Evolutionary conservation across 306 rosid genomes (phyloP), one percentile per base, ranked within the genome.

Genomic region (Gleditsia sinensis): DNA sequence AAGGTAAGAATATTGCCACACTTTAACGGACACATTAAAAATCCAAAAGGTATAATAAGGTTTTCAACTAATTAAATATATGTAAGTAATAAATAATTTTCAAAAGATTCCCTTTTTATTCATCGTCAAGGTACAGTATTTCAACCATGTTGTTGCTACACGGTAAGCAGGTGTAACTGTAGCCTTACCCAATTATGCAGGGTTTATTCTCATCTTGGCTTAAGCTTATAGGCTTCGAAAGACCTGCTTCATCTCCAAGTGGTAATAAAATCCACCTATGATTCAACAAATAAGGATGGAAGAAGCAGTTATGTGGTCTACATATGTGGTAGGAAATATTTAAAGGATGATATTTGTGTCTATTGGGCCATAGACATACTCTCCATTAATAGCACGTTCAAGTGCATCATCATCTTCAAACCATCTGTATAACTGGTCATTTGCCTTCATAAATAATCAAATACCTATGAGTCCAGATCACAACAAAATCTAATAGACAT

Each of bases 361-460:
- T 39, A 73, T 43, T 20, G 21, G 43, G 36, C 13, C 10, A 16
- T 14, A 50, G 50, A 74, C 98, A 48, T 86, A 95, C 99, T 92
- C 97, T 88, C 97, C 99, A 16, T 72, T 87, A 39, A 86, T 90
- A 53, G 98, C 86, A 67, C 99, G 93, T 86, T 95, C 93, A 21
- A 95, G 83, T 37, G 98, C 97, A 75, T 95, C 99, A 50, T 95
- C 85, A 28, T 95, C 97, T 81, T 83, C 84, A 51, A 95, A 90
- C 98, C 99, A 95, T 77, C 9, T 85, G 2, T 54, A 88, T 34
- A 95, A 80, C 39, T 87, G 84, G 71, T 87, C 91, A 42, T 78
- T 89, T 73, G 96, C 98, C 99, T 95, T 76, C 85, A 87, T 33
- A 69, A 20, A 78, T 28, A 69, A 82, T 78, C 46, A 30, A 66